Base-by-base conservation (phyloP, 192 early-diverging fungal genomes). In the Fimicolochytrium jonesii region DNA sequence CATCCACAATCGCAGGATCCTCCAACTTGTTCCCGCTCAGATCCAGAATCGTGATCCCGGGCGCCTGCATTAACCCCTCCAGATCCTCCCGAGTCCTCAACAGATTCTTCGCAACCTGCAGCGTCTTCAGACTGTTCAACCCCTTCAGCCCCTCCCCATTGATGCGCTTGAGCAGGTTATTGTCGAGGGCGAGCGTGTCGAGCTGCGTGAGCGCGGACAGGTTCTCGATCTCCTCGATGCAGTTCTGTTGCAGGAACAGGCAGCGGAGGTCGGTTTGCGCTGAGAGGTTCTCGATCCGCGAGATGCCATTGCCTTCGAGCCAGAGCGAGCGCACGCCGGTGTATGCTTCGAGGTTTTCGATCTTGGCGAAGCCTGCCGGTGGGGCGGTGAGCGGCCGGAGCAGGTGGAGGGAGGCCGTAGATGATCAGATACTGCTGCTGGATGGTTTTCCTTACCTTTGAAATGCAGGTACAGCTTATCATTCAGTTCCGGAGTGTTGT, bases 271-370 rank as follows among this genome's bases (percentile, higher is more conserved):
- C 77, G 2, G 46, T 63, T 17, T 70, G 67, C 10, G 48, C 36
- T 1, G 64, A 61, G 11, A 84, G 55, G 35, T 69, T 69, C 42
- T 78, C 68, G 31, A 84, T 74, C 20, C 73, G 59, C 6, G 63
- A 60, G 39, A 84, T 72, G 20, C 82, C 83, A 53, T 85, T 85
- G 52, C 83, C 83, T 68, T 85, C 83, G 33, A 85, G 69, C 83
- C 83, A 85, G 9, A 85, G 56, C 3, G 76, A 62, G n/a, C 65
- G 54, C 11, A 85, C 59, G 5, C 83, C 83, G 6, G 62, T 69
- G 65, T 85, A 85, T 48, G 43, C 18, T 20, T 77, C 79, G 7
- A 85, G 53, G 59, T 80, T 78, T 34, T 85, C 78, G 54, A 85
- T 84, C 33, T 82, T 75, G 26, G 77, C 58, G 55, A 85, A 85